Conservation (phyloP, 495 filamentous ascomycete genomes). For the Aspergillus sclerotioniger region DNA sequence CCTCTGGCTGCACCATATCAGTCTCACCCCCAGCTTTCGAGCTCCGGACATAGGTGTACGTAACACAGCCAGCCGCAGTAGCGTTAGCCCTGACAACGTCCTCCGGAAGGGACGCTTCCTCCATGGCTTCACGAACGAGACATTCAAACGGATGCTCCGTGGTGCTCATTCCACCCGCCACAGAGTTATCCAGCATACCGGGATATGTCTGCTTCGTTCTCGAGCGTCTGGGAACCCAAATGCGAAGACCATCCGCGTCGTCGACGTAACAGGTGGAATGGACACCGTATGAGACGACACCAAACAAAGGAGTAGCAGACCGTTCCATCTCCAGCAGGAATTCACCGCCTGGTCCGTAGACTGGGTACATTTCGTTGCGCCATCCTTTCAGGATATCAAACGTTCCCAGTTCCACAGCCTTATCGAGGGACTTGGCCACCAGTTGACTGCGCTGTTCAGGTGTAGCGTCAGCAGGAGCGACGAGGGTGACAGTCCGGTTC, state of each 20-base stretch:
- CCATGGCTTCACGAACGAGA: constrained; percentile 78
- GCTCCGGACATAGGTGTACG: constrained; percentile 83
- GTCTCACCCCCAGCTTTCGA: constrained; percentile 77
- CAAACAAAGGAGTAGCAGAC: constrained; percentile 74
- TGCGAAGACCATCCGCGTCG: constrained; percentile 60
- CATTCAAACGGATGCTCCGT: constrained; percentile 74
- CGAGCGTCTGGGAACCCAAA: constrained; percentile 82
- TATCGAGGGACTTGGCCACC: constrained; percentile 56
- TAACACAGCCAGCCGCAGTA: constrained; percentile 64
- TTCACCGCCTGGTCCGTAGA: constrained; percentile 65
- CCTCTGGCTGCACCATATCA: constrained; percentile 87
- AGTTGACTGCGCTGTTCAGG: constrained; percentile 57
- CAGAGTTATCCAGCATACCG: constrained; percentile 89
- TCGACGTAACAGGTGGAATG: constrained; percentile 79
- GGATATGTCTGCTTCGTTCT: constrained; percentile 79
- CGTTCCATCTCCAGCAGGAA: constrained; percentile 78
- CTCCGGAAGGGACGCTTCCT: constrained; percentile 85
- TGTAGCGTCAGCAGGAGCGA: constrained; percentile 34
- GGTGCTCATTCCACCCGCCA: constrained; percentile 83
- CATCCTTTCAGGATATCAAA: constrained; percentile 80
- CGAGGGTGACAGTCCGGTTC: constrained; percentile 47
- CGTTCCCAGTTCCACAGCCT: constrained; percentile 59
- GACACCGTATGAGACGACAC: constrained; percentile 82
- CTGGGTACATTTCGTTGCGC: constrained; percentile 84
- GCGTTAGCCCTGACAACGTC: constrained; percentile 59